Conservation (phyloP, 2,329 filamentous ascomycete species). For the Fusarium veterinarium region DNA sequence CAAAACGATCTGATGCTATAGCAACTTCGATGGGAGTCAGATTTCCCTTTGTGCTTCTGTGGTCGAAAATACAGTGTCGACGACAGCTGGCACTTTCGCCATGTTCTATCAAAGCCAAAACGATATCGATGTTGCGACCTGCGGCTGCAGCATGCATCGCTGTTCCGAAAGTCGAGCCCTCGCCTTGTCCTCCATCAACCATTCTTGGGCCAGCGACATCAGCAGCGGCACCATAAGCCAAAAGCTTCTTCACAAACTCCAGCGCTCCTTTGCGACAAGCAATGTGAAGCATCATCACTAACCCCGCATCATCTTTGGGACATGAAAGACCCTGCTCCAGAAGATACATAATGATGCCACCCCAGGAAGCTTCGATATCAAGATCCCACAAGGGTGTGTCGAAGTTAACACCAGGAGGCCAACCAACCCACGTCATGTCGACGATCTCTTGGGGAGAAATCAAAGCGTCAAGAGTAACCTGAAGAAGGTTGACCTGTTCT, state of each 20-base stretch:
- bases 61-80: not conserved
- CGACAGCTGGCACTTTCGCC: not conserved
- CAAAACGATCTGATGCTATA: not conserved
- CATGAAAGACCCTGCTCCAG: not conserved
- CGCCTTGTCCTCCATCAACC: slow-evolving; percentile 3
- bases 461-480: slow-evolving; percentile 9
- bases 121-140: fast-evolving
- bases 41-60: fast-evolving
- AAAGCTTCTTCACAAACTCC: not conserved
- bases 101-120: not conserved
- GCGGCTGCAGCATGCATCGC: slow-evolving; percentile 22
- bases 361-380: slow-evolving; percentile 8
- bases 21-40: slow-evolving; percentile 1
- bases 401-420: slow-evolving; percentile 8
- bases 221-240: not conserved
- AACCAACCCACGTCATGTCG: slow-evolving; percentile 16
- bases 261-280: not conserved
- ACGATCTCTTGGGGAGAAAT: slow-evolving; percentile 12
- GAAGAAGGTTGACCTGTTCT: not conserved
- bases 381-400: not conserved
- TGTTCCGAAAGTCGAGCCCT: not conserved
- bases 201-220: not conserved
- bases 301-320: not conserved
- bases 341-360: not conserved
- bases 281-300: slow-evolving; percentile 24